Conservation (phyloP, 441 rosid genomes). For the Croton setiger region DNA sequence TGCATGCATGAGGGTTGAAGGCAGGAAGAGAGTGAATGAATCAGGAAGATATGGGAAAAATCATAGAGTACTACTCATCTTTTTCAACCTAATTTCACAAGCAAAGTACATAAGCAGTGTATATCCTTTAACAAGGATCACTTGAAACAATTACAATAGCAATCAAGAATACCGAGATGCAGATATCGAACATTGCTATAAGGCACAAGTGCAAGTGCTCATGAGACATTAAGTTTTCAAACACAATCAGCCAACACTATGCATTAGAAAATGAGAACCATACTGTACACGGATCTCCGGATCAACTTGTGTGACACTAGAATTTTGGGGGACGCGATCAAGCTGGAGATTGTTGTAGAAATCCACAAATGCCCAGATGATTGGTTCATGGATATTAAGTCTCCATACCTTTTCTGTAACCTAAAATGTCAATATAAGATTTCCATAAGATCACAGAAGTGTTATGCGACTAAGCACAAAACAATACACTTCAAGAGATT, state of each 20-base stretch:
- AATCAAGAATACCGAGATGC: background rate
- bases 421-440: slow-evolving; percentile 37
- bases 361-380: slow-evolving; percentile 86
- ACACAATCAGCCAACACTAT: background rate
- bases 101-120: background rate
- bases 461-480: slow-evolving; percentile 17
- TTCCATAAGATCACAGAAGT: slow-evolving; percentile 13
- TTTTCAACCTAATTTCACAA: background rate
- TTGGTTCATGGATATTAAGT: slow-evolving; percentile 96
- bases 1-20: background rate
- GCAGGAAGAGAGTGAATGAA: background rate
- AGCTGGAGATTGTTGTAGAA: slow-evolving; percentile 84
- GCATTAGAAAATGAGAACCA: slow-evolving; percentile 29
- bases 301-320: slow-evolving; percentile 82
- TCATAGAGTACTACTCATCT: background rate
- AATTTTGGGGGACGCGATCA: slow-evolving; percentile 71
- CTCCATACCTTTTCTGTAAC: slow-evolving; percentile 91
- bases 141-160: background rate
- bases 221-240: background rate
- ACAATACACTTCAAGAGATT: background rate
- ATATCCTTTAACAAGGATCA: background rate
- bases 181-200: background rate
- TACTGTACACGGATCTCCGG: slow-evolving; percentile 96
- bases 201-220: background rate
- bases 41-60: background rate